These are phyloP conservation scores for Sequoia sempervirens DNA, from an alignment of 75 land plant genomes.

Conservation along the genomic window DNA sequence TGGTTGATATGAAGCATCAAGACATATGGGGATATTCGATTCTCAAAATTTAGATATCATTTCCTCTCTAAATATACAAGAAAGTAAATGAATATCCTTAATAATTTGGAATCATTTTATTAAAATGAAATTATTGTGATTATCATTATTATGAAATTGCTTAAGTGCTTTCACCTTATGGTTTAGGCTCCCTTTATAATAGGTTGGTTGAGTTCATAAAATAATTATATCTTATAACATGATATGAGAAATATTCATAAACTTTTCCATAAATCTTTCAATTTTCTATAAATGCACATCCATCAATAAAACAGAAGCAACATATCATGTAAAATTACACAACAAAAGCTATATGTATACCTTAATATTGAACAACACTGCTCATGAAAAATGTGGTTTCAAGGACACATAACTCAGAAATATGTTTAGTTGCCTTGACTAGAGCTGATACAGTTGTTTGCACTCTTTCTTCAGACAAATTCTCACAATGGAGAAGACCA, in stretches of 20 bases:
- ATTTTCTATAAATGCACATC: not conserved
- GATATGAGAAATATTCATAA: not conserved
- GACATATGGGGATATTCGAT: not conserved
- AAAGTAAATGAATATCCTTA: not conserved
- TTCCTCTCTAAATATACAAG: not conserved
- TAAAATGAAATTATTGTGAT: not conserved
- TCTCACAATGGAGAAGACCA: conserved; percentile 16
- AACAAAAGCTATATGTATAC: conserved; percentile 8
- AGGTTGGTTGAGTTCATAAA: not conserved
- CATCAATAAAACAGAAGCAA: not conserved
- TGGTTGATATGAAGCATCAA: not conserved
- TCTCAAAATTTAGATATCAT: not conserved
- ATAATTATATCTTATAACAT: not conserved
- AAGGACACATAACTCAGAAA: conserved; percentile 21
- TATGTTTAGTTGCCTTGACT: conserved; percentile 6
- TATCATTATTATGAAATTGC: not conserved
- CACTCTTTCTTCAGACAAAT: conserved; percentile 15
- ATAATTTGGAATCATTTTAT: too few relatives aligned
- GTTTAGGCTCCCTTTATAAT: not conserved
- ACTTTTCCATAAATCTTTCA: not conserved
- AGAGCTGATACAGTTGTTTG: conserved; percentile 21
- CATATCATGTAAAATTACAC: not conserved
- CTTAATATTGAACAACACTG: conserved; percentile 27
- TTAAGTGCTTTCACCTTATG: too few relatives aligned
- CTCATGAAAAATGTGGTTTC: conserved; percentile 35